Conservation (phyloP, 129 eudicot genomes). For the carrot (Daucus carota) region DH1_v3.0 NC_030384.2:39727001-39727500, state of each 20-base stretch:
- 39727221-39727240: constrained; percentile 78
- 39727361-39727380: constrained; percentile 63
- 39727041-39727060: constrained; percentile 19
- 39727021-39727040: constrained; percentile 20
- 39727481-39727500: constrained; percentile 83
- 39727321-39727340: constrained; percentile 85
- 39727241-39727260: constrained; percentile 92
- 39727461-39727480: constrained; percentile 63
- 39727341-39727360: constrained; percentile 70
- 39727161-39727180: constrained; percentile 87
- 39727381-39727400: constrained; percentile 86
- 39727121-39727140: constrained; percentile 65
- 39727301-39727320: constrained; percentile 65
- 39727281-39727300: constrained; percentile 74
- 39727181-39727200: constrained; percentile 69
- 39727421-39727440: constrained; percentile 72
- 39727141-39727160: constrained; percentile 79
- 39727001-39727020: not conserved
- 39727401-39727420: constrained; percentile 56
- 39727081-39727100: constrained; percentile 49
- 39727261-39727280: constrained; percentile 77
- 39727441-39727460: constrained; percentile 88
- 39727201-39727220: constrained; percentile 87
- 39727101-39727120: constrained; percentile 69
- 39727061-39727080: constrained; percentile 50